Conservation (phyloP, 768 basidiomycete genomes). For the Boletus tomentosulus region DNA sequence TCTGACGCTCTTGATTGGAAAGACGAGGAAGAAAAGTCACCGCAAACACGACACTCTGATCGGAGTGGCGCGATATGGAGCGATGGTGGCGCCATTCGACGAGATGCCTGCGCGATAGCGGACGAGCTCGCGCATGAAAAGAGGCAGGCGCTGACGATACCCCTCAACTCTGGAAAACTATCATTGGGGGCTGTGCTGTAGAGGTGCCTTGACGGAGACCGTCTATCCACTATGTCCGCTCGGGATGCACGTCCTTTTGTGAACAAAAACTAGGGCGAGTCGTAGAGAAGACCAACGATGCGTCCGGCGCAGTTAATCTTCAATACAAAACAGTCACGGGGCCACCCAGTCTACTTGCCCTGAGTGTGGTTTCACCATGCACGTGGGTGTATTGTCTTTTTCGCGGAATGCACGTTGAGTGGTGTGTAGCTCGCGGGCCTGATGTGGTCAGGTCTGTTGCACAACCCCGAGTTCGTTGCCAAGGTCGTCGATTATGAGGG, state of each 20-base stretch:
- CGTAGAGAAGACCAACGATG: constrained; percentile 54
- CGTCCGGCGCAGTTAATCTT: constrained; percentile 53
- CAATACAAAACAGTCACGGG: constrained; percentile 71
- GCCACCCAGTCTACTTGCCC: constrained; percentile 67
- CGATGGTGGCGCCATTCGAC: too few relatives aligned
- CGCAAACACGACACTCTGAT: too few relatives aligned
- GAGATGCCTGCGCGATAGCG: too few relatives aligned
- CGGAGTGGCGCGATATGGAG: too few relatives aligned
- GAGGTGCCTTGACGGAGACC: too few relatives aligned
- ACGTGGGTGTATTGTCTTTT: constrained; percentile 44
- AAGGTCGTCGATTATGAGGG: constrained; percentile 67
- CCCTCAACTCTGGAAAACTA: too few relatives aligned
- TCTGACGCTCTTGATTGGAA: too few relatives aligned
- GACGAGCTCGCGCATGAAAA: too few relatives aligned
- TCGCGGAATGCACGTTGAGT: background rate
- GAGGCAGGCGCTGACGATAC: too few relatives aligned
- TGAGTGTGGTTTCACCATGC: constrained; percentile 74
- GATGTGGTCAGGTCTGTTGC: constrained; percentile 93
- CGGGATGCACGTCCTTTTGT: constrained; percentile 75
- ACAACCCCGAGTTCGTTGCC: constrained; percentile 69
- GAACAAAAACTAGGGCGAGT: constrained; percentile 83
- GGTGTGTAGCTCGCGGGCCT: constrained; percentile 76
- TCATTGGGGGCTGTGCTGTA: too few relatives aligned
- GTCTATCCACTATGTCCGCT: constrained; percentile 79
- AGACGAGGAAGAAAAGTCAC: too few relatives aligned